Evolutionary conservation across 169 alveolate species (phyloP).

Genomic region (Miamiensis avidus): DNA sequence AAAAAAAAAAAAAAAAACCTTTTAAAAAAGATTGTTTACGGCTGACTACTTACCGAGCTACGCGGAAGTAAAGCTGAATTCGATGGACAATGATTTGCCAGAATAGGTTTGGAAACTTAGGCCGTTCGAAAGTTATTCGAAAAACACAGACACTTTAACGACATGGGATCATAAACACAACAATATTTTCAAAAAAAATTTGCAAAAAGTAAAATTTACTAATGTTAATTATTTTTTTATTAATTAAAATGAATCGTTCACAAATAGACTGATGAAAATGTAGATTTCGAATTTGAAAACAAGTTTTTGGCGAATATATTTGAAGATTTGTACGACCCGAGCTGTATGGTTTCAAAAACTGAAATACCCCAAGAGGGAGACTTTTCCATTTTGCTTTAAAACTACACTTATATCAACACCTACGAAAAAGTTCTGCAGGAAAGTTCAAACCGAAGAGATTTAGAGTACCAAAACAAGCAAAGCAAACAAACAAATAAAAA

Average conservation of each 20-base stretch:
- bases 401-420: no score
- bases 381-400: neutral
- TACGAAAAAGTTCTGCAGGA: neutral
- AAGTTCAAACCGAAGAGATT: neutral
- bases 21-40: neutral
- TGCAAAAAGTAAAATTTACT: neutral
- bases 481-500: no score
- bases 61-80: neutral
- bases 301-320: neutral
- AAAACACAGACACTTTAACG: neutral
- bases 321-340: neutral
- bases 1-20: no score
- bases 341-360: neutral
- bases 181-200: neutral
- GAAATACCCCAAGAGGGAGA: neutral
- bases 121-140: neutral
- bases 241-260: no score
- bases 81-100: neutral
- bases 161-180: neutral
- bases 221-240: no score
- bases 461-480: neutral
- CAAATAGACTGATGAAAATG: neutral
- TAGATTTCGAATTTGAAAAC: neutral
- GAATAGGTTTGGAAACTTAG: neutral
- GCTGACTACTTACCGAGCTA: neutral